A percentile compares a stretch with the other conserved stretches of the same genome.
Conservation (phyloP, 2,329 filamentous ascomycete genomes). For the Neonectria neomacrospora region DNA sequence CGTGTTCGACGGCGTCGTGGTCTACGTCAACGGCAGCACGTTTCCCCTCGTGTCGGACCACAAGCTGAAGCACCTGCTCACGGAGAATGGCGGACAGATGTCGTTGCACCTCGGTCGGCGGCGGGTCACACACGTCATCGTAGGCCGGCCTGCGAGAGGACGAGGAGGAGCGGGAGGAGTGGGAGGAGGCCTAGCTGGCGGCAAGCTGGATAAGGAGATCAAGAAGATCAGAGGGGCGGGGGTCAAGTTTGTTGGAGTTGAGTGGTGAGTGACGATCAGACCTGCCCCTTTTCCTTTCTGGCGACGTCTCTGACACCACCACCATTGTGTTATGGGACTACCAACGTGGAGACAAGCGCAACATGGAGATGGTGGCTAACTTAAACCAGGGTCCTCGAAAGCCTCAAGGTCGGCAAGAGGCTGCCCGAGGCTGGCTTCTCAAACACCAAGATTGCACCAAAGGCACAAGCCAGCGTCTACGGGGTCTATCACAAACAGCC, state of each 20-base stretch:
- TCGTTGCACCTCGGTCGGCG: conserved; percentile 77
- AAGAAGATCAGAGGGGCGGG: conserved; percentile 71
- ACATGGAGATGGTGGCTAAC: conserved; percentile 7
- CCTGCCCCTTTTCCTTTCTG: not conserved
- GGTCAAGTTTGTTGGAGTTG: conserved; percentile 81
- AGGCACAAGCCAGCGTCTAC: conserved; percentile 73
- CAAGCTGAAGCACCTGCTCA: conserved; percentile 81
- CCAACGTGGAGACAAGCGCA: not conserved
- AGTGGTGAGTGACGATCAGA: conserved; percentile 69
- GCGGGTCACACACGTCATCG: conserved; percentile 85
- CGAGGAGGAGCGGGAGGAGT: conserved; percentile 52
- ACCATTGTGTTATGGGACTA: not conserved
- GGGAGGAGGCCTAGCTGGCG: conserved; percentile 79
- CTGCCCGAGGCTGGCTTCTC: conserved; percentile 80
- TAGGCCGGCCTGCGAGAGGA: conserved; percentile 69
- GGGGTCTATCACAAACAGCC: conserved; percentile 53
- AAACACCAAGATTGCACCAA: conserved; percentile 68
- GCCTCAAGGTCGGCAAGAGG: conserved; percentile 78
- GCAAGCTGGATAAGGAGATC: conserved; percentile 87
- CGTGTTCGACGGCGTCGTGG: conserved; percentile 76
- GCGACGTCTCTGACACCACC: not conserved
- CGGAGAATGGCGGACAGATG: conserved; percentile 76
- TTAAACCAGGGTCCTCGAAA: conserved; percentile 77
- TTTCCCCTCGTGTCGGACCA: conserved; percentile 85
- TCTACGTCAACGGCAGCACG: conserved; percentile 92